Percentiles rank a stretch among this genome's conserved stretches.
phyloP scores from a whole-genome alignment of 768 basidiomycete genomes.

The Phanerochaete carnosa region DNA sequence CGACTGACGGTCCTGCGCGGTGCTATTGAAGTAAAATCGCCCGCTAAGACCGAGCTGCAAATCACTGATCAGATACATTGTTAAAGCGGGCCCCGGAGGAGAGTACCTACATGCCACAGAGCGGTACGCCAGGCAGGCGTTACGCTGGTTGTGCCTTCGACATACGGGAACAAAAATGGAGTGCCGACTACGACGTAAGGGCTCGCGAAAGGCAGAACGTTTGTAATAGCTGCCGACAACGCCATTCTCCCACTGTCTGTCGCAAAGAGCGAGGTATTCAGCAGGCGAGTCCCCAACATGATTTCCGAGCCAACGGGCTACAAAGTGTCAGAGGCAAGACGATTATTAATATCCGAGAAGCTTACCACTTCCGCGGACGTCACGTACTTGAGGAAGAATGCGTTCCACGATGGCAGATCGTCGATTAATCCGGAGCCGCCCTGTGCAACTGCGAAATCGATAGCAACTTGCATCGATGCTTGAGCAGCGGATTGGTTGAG shows the following conservation, averaged over 20 bases:
- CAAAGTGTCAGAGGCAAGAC: background rate
- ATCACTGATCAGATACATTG: background rate
- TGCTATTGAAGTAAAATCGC: slow-evolving; percentile 18
- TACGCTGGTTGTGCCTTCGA: slow-evolving; percentile 20
- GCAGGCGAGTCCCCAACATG: slow-evolving; percentile 25
- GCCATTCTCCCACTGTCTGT: slow-evolving; percentile 19
- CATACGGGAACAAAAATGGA: slow-evolving; percentile 18
- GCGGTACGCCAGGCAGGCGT: slow-evolving; percentile 27
- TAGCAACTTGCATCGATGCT: slow-evolving; percentile 33
- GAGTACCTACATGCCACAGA: slow-evolving; percentile 24
- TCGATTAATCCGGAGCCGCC: slow-evolving; percentile 29
- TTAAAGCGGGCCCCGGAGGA: background rate
- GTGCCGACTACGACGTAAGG: slow-evolving; percentile 24
- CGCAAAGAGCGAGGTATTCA: slow-evolving; percentile 24
- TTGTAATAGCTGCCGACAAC: slow-evolving; percentile 17
- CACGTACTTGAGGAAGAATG: slow-evolving; percentile 32
- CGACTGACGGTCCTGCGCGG: slow-evolving; percentile 7
- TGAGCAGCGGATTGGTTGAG: slow-evolving; percentile 34
- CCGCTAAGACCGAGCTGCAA: slow-evolving; percentile 6
- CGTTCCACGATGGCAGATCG: slow-evolving; percentile 28
- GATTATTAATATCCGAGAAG: background rate
- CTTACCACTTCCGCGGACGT: slow-evolving; percentile 23
- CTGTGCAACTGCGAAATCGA: slow-evolving; percentile 26
- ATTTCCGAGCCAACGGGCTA: slow-evolving; percentile 24
- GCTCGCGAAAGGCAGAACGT: slow-evolving; percentile 19